phyloP scores from a whole-genome alignment of 176 grass and related monocot genomes.

The Elymus sibiricus region DNA sequence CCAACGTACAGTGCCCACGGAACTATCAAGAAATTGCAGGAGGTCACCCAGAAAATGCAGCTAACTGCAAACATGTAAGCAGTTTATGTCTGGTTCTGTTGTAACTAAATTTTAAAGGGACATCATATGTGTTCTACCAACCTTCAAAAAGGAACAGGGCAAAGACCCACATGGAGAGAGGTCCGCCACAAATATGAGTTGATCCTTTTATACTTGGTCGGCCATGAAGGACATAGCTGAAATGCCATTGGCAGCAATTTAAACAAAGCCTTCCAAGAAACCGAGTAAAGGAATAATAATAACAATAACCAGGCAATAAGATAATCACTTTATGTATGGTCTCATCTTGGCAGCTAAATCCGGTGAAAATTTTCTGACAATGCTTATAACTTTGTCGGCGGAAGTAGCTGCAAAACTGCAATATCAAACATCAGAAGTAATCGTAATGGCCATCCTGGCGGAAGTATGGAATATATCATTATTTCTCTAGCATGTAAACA shows the following conservation, averaged over 20 bases:
- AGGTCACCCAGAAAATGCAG: slow-evolving; percentile 64
- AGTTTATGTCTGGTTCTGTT: background rate
- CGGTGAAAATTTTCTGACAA: slow-evolving; percentile 74
- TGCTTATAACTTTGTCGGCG: slow-evolving; percentile 77
- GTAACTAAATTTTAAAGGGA: background rate
- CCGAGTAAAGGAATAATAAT: background rate
- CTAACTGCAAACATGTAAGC: slow-evolving; percentile 44
- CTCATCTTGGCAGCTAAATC: slow-evolving; percentile 95
- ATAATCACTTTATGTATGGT: slow-evolving; percentile 59
- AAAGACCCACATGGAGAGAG: slow-evolving; percentile 42
- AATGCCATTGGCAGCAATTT: background rate
- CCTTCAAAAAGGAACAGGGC: slow-evolving; percentile 52
- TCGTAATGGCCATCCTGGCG: background rate
- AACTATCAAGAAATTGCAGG: slow-evolving; percentile 62
- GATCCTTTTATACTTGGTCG: slow-evolving; percentile 37
- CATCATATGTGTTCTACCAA: slow-evolving; percentile 20
- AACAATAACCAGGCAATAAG: background rate
- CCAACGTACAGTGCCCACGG: slow-evolving; percentile 64
- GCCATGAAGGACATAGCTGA: slow-evolving; percentile 43
- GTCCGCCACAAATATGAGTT: slow-evolving; percentile 52
- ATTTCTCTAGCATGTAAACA: background rate
- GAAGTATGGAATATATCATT: background rate
- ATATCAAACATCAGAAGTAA: slow-evolving; percentile 7
- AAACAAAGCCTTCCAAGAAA: background rate
- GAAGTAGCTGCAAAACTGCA: slow-evolving; percentile 73